Evolutionary conservation across 805 yeast species (phyloP), one percentile per base, ranked within the genome.

Genomic region (Monosporozyma servazzii): DNA sequence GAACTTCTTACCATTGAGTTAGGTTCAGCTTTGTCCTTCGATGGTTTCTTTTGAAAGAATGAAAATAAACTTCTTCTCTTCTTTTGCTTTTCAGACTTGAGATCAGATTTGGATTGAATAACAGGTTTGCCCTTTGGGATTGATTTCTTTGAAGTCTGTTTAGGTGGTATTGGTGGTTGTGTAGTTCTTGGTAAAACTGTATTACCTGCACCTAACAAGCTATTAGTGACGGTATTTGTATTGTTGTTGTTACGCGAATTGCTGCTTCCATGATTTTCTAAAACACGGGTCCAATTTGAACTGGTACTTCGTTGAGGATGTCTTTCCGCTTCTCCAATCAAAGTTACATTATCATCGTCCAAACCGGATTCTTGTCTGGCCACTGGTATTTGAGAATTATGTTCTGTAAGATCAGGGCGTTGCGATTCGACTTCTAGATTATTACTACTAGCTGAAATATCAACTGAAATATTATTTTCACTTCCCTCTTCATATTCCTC

Each of bases 21-120:
- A 17, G 18, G 18, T 18, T 46, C 41, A 13, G 31, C 18, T 11
- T 31, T 39, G 20, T 27, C 46, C 21, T 48, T 30, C 10, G 45
- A 8, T 1, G 45, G 29, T 40, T 60, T 64, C 45, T 54, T 63
- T 49, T 56, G 62, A 20, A 64, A 51, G 45, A 64, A 65, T n/a
- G 67, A 64, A 49, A 65, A 64, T 18, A 64, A 53, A 48, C 64
- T 59, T 40, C 57, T 63, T 46, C 54, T 62, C 50, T 57, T 54
- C 53, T 56, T 43, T 53, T 54, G 39, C 9, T 36, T 33, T 18
- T 27, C 39, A 17, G 46, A 43, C 25, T 33, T 45, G 27, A 45
- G 37, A 27, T 23, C 37, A 21, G 41, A 46, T 47, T 44, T 21
- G 45, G 44, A 33, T 30, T 33, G 37, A 15, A 33, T 15, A 33